Evolutionary conservation across 441 rosid genomes (phyloP).

Genomic region (Biscutella auriculata): DNA sequence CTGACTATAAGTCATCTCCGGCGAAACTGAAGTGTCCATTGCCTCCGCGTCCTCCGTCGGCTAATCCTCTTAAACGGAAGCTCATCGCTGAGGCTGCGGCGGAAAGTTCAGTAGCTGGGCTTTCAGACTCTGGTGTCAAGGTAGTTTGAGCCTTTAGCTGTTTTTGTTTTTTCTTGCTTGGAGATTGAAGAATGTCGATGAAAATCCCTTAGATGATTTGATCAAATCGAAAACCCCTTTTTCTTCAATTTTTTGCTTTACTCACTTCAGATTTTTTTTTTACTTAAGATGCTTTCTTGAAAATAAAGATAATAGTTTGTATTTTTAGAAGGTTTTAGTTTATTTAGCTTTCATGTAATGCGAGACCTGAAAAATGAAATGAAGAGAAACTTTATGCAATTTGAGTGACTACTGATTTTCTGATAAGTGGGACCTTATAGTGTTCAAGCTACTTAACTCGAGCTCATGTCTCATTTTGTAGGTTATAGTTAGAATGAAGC

Average conservation of each 20-base stretch:
- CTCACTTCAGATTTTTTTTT: neutral
- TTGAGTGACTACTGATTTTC: neutral
- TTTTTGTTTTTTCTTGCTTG: neutral
- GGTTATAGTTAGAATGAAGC: conserved; percentile 92
- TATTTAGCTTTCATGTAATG: neutral
- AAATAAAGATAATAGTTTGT: neutral
- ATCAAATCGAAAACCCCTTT: neutral
- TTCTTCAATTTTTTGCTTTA: neutral
- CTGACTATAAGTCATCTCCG: conserved; percentile 33
- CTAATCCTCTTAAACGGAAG: conserved; percentile 93
- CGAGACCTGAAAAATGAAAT: too few relatives aligned
- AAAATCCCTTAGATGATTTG: neutral
- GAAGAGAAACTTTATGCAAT: neutral
- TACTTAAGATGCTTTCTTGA: too few relatives aligned
- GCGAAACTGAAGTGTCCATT: conserved; percentile 50
- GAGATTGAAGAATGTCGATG: neutral
- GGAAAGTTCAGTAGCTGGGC: conserved; percentile 30
- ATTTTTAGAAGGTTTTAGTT: conserved; percentile 4
- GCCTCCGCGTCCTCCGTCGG: conserved; percentile 85
- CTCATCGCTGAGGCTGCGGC: conserved; percentile 34
- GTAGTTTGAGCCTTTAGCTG: conserved; percentile 23
- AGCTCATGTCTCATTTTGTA: conserved; percentile 9
- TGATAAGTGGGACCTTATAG: neutral
- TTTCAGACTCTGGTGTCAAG: conserved; percentile 78
- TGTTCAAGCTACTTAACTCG: neutral